phyloP scores from a whole-genome alignment of 345 rosid genomes.

The Populus pruinosa region DNA sequence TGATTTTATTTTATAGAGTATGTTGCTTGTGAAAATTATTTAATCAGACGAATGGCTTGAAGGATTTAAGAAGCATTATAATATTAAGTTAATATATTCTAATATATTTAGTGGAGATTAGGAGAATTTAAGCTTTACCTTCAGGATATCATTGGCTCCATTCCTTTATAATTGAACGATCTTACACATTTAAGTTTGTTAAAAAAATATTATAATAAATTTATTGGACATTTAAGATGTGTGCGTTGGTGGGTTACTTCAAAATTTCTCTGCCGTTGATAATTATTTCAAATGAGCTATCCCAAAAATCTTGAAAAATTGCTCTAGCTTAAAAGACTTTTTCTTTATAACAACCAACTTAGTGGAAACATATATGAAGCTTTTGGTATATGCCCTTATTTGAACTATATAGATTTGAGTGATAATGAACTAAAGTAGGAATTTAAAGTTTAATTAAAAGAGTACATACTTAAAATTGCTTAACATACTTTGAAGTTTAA shows the following conservation, averaged over 20 bases:
- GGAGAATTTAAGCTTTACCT: background rate
- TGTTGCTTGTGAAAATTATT: background rate
- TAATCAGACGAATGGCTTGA: too few species aligned
- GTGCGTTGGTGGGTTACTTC: background rate
- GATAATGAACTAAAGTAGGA: background rate
- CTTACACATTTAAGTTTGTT: accelerated
- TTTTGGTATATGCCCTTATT: background rate
- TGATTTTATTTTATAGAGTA: background rate
- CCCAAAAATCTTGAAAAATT: background rate
- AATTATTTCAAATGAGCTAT: background rate
- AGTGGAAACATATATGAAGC: background rate
- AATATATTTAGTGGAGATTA: too few species aligned
- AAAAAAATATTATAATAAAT: too few species aligned
- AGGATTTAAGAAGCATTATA: background rate
- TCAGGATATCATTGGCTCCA: background rate
- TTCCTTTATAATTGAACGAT: background rate
- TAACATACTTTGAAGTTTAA: too few species aligned
- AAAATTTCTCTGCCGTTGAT: accelerated
- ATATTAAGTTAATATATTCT: background rate
- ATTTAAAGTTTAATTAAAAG: too few species aligned
- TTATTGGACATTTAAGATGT: background rate
- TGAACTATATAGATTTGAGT: background rate
- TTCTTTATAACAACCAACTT: background rate
- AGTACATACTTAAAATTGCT: too few species aligned
- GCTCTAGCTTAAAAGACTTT: background rate